These are phyloP conservation scores for Psilocybe azurescens DNA, from an alignment of 768 basidiomycete genomes.

Conservation along the genomic window DNA sequence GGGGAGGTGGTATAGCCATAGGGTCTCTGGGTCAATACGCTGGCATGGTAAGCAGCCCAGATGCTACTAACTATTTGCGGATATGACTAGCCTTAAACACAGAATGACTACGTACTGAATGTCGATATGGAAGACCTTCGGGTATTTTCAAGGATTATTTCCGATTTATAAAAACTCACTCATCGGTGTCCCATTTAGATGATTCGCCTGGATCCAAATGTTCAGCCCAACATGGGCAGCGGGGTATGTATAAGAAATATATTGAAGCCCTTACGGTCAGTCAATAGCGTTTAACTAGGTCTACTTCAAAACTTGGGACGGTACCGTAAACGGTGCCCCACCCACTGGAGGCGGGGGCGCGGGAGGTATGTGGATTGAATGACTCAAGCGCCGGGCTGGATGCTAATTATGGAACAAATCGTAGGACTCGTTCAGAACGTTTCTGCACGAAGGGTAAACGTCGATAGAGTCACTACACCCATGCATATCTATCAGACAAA, in stretches of 20 bases:
- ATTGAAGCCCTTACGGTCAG: neutral
- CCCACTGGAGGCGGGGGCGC: slow-evolving; percentile 10
- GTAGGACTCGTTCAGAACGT: slow-evolving; percentile 2
- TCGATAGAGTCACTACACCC: slow-evolving; percentile 9
- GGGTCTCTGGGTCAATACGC: slow-evolving; percentile 64
- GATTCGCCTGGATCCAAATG: slow-evolving; percentile 3
- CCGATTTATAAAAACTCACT: neutral
- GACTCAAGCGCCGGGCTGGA: too few relatives aligned
- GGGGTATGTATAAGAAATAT: neutral
- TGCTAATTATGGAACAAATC: neutral
- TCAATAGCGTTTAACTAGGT: neutral
- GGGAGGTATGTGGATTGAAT: neutral
- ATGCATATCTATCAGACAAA: slow-evolving; percentile 3
- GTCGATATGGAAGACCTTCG: slow-evolving; percentile 53
- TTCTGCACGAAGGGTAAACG: neutral
- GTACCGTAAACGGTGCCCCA: slow-evolving; percentile 2
- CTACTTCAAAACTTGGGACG: slow-evolving; percentile 8
- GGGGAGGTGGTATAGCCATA: slow-evolving; percentile 66
- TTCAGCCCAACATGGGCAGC: slow-evolving; percentile 11
- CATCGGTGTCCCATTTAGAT: neutral
- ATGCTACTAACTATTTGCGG: neutral
- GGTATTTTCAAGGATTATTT: slow-evolving; percentile 28
- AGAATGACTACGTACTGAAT: slow-evolving; percentile 61
- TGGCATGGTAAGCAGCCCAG: slow-evolving; percentile 42
- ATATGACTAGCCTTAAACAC: neutral